phyloP scores from a whole-genome alignment of 1,284 basidiomycete species.

The Trametes hirsuta region DNA sequence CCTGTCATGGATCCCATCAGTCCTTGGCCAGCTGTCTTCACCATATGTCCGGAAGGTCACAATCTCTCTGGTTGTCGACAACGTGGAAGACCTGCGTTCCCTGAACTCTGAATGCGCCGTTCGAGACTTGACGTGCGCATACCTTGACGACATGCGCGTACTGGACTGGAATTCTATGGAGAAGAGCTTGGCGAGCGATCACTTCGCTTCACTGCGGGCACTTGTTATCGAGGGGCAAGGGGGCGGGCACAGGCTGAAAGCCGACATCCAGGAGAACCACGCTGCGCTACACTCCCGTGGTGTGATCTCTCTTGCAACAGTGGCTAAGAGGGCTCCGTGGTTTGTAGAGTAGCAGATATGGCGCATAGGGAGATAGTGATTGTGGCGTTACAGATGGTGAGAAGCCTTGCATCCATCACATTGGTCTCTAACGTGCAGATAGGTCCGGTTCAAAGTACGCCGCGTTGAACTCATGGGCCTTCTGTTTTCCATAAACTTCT shows the following conservation, averaged over 20 bases:
- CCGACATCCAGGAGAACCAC: conserved; percentile 7
- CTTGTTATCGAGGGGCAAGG: conserved; percentile 26
- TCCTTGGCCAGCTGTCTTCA: conserved; percentile 26
- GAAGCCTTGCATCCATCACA: too few species aligned
- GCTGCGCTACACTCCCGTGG: conserved; percentile 10
- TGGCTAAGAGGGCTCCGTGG: conserved; percentile 2
- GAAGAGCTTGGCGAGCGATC: conserved; percentile 5
- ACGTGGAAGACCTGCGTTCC: conserved; percentile 28
- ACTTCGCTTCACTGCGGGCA: conserved; percentile 6
- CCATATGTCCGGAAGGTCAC: conserved; percentile 19
- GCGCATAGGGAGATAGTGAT: background rate
- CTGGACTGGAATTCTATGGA: conserved; percentile 29
- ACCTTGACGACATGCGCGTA: conserved; percentile 27
- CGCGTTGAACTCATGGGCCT: too few species aligned
- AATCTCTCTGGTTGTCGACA: conserved; percentile 27
- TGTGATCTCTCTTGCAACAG: conserved; percentile 5
- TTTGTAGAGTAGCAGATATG: background rate
- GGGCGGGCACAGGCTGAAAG: background rate
- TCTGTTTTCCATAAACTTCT: too few species aligned
- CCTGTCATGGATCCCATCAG: conserved; percentile 23
- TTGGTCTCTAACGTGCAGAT: too few species aligned
- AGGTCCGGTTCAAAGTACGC: too few species aligned
- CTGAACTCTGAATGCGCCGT: conserved; percentile 33
- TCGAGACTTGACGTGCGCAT: conserved; percentile 24
- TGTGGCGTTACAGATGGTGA: too few species aligned